Evolutionary conservation across 768 basidiomycete species (phyloP), one percentile per base, ranked within the genome.

Genomic region (Tulasnella sp.): DNA sequence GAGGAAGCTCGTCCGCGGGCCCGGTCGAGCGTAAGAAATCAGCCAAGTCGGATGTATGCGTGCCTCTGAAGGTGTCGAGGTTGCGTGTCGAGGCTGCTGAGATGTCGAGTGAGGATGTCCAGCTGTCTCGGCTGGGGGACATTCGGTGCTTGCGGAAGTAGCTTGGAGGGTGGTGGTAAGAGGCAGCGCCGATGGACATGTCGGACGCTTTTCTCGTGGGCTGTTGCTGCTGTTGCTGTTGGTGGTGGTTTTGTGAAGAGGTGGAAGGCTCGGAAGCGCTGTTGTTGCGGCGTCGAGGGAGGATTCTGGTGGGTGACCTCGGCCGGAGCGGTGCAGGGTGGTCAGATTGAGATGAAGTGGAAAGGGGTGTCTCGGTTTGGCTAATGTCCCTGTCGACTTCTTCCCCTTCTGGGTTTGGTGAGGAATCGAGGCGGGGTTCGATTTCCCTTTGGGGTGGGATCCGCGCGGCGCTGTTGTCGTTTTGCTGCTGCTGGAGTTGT

Each of bases 21-120:
- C 71, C 71, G 26, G 71, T 72, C 22, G 37, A 39, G 19, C 71
- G 62, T n/a, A 72, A 44, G 29, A 72, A 72, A 47, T 72, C 71
- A 40, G 62, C 64, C 26, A 72, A 39, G 36, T 72, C 71, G 32
- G 71, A 37, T 7, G 71, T 72, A 36, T 63, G 39, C 26, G 71
- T 39, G 2, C 71, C 52, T 8, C 52, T 7, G 9, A 59, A 32
- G n/a, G n/a, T n/a, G n/a, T 47, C n/a, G 64, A 32, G 0, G 40
- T 22, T 11, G 64, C 22, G 7, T 22, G 22, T 5, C 52, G 2
- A 12, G 52, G 52, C 7, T 5, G 40, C 40, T 40, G 52, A n/a
- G 22, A 59, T 29, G 52, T 59, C 52, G 52, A 59, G 52, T 29
- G 52, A 59, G 22, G 52, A 59, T 19, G 52, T 26, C 52, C 52